Base-by-base conservation (phyloP, 164 flowering plant species). In the Taxillus chinensis region DNA sequence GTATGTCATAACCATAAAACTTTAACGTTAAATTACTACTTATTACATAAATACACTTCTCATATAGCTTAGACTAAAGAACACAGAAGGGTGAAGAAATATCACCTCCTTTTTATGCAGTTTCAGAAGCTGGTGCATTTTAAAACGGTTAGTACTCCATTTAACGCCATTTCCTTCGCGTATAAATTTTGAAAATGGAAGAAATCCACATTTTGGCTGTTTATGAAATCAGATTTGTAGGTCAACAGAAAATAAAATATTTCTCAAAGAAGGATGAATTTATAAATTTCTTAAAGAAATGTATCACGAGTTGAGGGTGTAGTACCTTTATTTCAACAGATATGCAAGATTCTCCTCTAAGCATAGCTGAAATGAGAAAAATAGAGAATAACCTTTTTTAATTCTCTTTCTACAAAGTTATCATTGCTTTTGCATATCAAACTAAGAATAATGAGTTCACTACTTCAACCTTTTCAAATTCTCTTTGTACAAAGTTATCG, bases 191-290 rank as follows among this genome's bases (percentile, higher is more conserved):
- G 96, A 91, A 67, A 49, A 58, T 59, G 99, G 91, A 62, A 93
- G 90, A 85, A 89, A 91, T 67, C 99, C 99, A 74, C 95, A 86
- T 78, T 93, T 93, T 49, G 99, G 97, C 97, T 93, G 84, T 67
- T 68, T 68, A 45, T 16, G 27, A 15, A 51, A n/a, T 4, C 7
- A 15, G 8, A 51, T 5, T 14, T 4, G 27, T 5, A 51, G 27
- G 54, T 4, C 5, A 5, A 48, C 51, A 48, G 51, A 7, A 3
- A 7, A 7, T 11, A 48, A 57, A 64, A 12, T 9, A 40, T 15
- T 6, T 17, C 48, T 45, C 17, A 41, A 66, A 43, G 27, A 5
- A 51, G 58, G 53, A 8, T 27, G 9, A 27, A 51, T 8, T 52
- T n/a, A 41, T 7, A 15, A 56, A 45, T 45, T 43, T 43, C 46